phyloP scores from a whole-genome alignment of 768 basidiomycete genomes.

The Xanthoconium purpureum region DNA sequence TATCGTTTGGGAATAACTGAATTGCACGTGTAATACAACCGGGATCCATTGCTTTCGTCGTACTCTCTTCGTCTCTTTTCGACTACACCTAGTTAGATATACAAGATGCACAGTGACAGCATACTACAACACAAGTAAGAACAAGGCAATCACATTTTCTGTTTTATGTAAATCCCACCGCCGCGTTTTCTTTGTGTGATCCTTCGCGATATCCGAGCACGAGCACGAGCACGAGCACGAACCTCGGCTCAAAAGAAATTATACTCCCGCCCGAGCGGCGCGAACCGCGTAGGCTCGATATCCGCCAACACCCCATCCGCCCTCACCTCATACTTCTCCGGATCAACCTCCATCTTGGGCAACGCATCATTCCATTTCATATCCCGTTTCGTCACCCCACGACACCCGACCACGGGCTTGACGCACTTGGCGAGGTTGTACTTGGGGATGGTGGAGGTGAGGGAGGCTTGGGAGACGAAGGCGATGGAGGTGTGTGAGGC shows the following conservation, averaged over 20 bases:
- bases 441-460: constrained; percentile 51
- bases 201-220: neutral
- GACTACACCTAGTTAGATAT: constrained; percentile 2
- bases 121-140: constrained; percentile 1
- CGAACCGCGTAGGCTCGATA: constrained; percentile 63
- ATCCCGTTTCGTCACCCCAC: constrained; percentile 74
- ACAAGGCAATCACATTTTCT: neutral
- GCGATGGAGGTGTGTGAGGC: constrained; percentile 82
- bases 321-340: constrained; percentile 83
- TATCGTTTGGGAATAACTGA: constrained; percentile 10
- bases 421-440: constrained; percentile 72
- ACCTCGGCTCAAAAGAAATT: constrained; percentile 64
- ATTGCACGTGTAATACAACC: constrained; percentile 14
- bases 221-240: too few species aligned
- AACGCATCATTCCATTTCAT: constrained; percentile 91
- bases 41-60: neutral
- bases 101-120: constrained; percentile 5
- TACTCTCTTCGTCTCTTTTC: neutral
- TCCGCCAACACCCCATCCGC: constrained; percentile 79
- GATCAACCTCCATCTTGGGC: constrained; percentile 86
- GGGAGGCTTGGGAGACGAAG: constrained; percentile 79
- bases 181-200: too few species aligned
- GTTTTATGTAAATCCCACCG: neutral
- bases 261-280: constrained; percentile 71
- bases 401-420: constrained; percentile 74